Evolutionary conservation across 345 rosid species (phyloP).

Genomic region (Isatis tinctoria): DNA sequence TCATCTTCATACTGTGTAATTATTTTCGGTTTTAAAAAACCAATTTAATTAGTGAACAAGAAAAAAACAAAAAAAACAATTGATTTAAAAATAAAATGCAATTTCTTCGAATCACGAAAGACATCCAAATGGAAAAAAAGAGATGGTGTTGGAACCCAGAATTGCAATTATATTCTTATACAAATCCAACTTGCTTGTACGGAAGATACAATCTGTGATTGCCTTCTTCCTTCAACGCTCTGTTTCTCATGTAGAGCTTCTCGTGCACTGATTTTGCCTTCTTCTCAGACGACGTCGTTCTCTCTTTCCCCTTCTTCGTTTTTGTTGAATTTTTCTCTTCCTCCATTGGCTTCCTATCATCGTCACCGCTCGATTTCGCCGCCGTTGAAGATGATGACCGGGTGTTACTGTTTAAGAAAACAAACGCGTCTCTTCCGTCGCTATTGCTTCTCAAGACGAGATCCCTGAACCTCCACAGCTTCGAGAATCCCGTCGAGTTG

Average conservation of each 20-base stretch:
- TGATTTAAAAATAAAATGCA: too few species aligned
- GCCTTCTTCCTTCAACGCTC: constrained; percentile 44
- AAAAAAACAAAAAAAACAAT: too few species aligned
- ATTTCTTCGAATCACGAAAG: too few species aligned
- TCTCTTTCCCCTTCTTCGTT: constrained; percentile 9
- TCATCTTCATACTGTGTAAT: too few species aligned
- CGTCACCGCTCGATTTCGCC: constrained; percentile 5
- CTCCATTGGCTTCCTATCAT: neutral
- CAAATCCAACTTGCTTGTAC: constrained; percentile 63
- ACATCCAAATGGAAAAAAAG: too few species aligned
- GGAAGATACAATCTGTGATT: constrained; percentile 64
- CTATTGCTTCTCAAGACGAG: constrained; percentile 42
- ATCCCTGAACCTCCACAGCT: constrained; percentile 49
- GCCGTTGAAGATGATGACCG: neutral
- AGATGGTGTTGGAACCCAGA: too few species aligned
- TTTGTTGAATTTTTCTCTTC: neutral
- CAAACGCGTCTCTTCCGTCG: constrained; percentile 61
- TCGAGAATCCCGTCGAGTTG: constrained; percentile 57
- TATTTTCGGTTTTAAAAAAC: too few species aligned
- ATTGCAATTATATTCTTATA: too few species aligned
- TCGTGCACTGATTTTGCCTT: constrained; percentile 41
- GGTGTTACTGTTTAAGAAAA: constrained; percentile 34
- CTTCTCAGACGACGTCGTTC: constrained; percentile 26
- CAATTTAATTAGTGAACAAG: too few species aligned
- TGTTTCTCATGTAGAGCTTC: constrained; percentile 47